Evolutionary conservation across 257 asterid species (phyloP).

Genomic region (Solanum infundibuliforme): DNA sequence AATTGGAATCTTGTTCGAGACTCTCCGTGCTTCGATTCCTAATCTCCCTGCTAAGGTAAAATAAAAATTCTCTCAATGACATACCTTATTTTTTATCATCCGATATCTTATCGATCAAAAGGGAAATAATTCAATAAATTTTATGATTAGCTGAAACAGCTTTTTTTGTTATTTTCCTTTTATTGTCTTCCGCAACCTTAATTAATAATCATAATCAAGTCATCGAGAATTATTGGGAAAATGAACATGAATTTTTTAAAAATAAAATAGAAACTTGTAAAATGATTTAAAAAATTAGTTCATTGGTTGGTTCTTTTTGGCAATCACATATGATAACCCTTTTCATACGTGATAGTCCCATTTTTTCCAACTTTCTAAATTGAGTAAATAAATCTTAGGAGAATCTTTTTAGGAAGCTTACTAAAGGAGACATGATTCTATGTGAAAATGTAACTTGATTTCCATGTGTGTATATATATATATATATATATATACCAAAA

Average conservation of each 20-base stretch:
- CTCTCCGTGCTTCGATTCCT: conserved; percentile 76
- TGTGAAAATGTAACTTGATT: background rate
- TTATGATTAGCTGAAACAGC: background rate
- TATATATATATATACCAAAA: too few species aligned
- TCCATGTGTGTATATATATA: background rate
- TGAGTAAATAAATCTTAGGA: background rate
- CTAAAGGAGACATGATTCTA: background rate
- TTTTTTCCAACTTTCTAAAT: background rate
- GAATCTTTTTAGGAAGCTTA: background rate
- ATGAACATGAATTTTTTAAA: background rate
- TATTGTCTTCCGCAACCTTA: too few species aligned
- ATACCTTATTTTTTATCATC: background rate
- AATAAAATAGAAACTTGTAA: background rate
- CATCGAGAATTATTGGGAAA: background rate
- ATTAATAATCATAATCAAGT: background rate
- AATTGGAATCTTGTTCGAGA: conserved; percentile 70
- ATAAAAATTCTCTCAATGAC: background rate
- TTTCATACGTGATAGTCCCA: background rate
- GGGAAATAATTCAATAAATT: background rate
- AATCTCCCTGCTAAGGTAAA: conserved; percentile 73
- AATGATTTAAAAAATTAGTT: background rate
- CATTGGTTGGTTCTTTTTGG: background rate
- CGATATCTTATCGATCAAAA: too few species aligned
- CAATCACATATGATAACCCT: background rate
- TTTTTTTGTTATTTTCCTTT: background rate